phyloP scores from a whole-genome alignment of 495 filamentous ascomycete species.

The Apodospora peruviana region DNA sequence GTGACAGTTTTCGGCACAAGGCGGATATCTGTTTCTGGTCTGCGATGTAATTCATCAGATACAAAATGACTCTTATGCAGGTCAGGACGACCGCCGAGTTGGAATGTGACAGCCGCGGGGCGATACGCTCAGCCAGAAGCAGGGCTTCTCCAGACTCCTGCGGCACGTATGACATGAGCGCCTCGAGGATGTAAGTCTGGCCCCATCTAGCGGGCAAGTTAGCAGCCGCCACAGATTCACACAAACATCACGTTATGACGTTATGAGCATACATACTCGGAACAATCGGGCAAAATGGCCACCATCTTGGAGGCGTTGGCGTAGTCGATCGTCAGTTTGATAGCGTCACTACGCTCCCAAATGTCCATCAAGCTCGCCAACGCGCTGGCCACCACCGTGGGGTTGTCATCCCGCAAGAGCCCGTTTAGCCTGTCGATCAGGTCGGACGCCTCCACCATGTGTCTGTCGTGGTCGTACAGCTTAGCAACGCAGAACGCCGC shows the following conservation, averaged over 20 bases:
- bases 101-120: slow-evolving; percentile 88
- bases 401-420: slow-evolving; percentile 91
- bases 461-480: slow-evolving; percentile 91
- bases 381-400: slow-evolving; percentile 92
- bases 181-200: slow-evolving; percentile 97
- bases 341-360: slow-evolving; percentile 94
- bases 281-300: slow-evolving; percentile 92
- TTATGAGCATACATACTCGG: slow-evolving; percentile 64
- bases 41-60: slow-evolving; percentile 97
- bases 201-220: slow-evolving; percentile 98
- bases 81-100: slow-evolving; percentile 97
- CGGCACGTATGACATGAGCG: slow-evolving; percentile 96
- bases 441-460: slow-evolving; percentile 83
- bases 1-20: slow-evolving; percentile 88
- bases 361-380: slow-evolving; percentile 93
- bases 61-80: slow-evolving; percentile 90
- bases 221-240: no score
- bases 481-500: slow-evolving; percentile 96
- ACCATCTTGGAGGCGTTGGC: slow-evolving; percentile 96
- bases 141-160: slow-evolving; percentile 84
- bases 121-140: slow-evolving; percentile 86
- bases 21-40: slow-evolving; percentile 87
- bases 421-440: slow-evolving; percentile 88
- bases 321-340: slow-evolving; percentile 98
- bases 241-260: not conserved